Evolutionary conservation across 2,329 filamentous ascomycete genomes (phyloP), one percentile per base, ranked within the genome.

Genomic region (Nigrograna mackinnonii): DNA sequence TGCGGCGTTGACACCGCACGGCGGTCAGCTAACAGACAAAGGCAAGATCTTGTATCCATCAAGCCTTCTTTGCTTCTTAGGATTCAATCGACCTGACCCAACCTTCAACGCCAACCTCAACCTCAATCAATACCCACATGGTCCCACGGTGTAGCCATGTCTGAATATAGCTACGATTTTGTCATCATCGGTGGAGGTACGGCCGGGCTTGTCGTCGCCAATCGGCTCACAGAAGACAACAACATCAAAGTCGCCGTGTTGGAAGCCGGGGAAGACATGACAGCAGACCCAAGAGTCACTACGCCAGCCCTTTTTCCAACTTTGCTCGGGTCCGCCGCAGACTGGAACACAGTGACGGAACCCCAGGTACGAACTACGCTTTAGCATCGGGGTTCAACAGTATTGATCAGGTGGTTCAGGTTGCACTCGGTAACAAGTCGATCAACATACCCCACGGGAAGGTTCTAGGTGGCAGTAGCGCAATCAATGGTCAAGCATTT

Each of bases 231-330:
- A 5, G 58, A 64, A 35, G 49, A 56, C 22, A 43, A 50, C 1
- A 37, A 33, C 21, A 52, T 57, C 24, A 50, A 43, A 20, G 59
- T 68, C 14, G 58, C 55, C 6, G 64, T 68, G 4, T 38, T 67
- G 14, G 64, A 69, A 47, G 60, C 66, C 20, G 64, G 64, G 1
- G 44, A 53, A 26, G 52, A 54, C 14, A 54, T 44, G 4, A 54
- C 54, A 43, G 34, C 42, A 24, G 56, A 67, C 36, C 55, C 55
- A 16, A 60, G 51, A 49, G 59, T 60, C 48, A 66, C 43, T 12
- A 67, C 61, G 1, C 63, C 44, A 4, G 43, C 47, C 19, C 48
- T 64, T 0, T 67, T 60, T 34, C 58, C 62, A 3, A 59, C 54
- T 1, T 39, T 67, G 17, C 64, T 66, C 30, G 60, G 62, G 9